These are phyloP conservation scores for Plasmodium inui DNA, from an alignment of 169 alveolate genomes.

Conservation along the genomic window DNA sequence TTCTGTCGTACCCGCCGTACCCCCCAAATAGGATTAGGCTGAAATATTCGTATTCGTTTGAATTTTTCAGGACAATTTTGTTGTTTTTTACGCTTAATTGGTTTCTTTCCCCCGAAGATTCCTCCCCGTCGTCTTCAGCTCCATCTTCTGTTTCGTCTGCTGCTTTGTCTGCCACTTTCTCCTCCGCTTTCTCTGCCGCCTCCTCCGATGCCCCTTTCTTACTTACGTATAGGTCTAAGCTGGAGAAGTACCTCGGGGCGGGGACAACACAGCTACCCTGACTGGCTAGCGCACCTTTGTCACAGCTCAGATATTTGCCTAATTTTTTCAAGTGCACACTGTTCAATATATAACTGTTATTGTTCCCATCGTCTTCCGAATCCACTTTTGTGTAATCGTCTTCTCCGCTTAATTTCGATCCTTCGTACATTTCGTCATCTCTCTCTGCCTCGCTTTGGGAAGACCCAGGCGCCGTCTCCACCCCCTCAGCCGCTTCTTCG, in stretches of 20 bases:
- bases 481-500: not conserved
- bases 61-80: slow-evolving; percentile 37
- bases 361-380: slow-evolving; percentile 20
- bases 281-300: not conserved
- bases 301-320: slow-evolving; percentile 19
- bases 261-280: slow-evolving; percentile 6
- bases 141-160: not conserved
- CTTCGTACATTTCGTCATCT: not conserved
- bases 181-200: not conserved
- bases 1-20: slow-evolving; percentile 69
- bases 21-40: slow-evolving; percentile 72
- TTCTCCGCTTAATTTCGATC: not conserved
- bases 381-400: not conserved
- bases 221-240: slow-evolving; percentile 48
- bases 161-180: not conserved
- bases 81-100: slow-evolving; percentile 24
- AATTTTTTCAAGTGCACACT: slow-evolving; percentile 22
- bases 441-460: not conserved
- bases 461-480: not conserved
- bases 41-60: slow-evolving; percentile 24
- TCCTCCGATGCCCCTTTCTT: not conserved
- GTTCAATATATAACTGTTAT: slow-evolving; percentile 37
- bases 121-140: not conserved
- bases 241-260: slow-evolving; percentile 60
- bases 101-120: not conserved